These are phyloP conservation scores for Toxoplasma gondii DNA, from an alignment of 169 alveolate genomes.

Conservation along the genomic window DNA sequence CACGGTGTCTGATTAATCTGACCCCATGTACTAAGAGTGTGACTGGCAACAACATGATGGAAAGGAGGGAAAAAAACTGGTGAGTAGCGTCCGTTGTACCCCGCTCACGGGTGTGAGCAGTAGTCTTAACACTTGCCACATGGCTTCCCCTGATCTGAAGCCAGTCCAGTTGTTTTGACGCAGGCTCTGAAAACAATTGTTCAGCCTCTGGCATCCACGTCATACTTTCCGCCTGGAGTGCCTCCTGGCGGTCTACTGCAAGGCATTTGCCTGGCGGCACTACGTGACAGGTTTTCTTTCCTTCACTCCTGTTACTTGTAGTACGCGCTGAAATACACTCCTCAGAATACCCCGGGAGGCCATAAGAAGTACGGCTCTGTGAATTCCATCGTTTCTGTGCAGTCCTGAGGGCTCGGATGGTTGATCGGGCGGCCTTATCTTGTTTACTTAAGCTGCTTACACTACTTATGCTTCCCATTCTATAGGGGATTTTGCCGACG, in stretches of 20 bases:
- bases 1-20: neutral
- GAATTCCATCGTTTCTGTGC: neutral
- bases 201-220: neutral
- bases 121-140: neutral
- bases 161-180: neutral
- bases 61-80: neutral
- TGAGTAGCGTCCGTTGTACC: neutral
- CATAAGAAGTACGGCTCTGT: neutral
- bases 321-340: too few species aligned
- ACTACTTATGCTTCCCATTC: constrained; percentile 18
- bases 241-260: too few species aligned
- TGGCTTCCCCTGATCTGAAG: neutral
- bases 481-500: neutral
- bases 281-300: too few species aligned
- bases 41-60: neutral
- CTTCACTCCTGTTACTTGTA: too few species aligned
- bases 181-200: neutral
- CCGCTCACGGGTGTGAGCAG: neutral
- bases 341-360: too few species aligned
- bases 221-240: too few species aligned
- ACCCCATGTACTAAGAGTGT: neutral
- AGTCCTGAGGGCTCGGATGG: neutral
- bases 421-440: neutral
- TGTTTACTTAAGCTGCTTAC: constrained; percentile 31
- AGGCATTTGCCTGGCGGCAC: too few species aligned